Base-by-base conservation (phyloP, 495 filamentous ascomycete genomes). In the Neurospora sp. region DNA sequence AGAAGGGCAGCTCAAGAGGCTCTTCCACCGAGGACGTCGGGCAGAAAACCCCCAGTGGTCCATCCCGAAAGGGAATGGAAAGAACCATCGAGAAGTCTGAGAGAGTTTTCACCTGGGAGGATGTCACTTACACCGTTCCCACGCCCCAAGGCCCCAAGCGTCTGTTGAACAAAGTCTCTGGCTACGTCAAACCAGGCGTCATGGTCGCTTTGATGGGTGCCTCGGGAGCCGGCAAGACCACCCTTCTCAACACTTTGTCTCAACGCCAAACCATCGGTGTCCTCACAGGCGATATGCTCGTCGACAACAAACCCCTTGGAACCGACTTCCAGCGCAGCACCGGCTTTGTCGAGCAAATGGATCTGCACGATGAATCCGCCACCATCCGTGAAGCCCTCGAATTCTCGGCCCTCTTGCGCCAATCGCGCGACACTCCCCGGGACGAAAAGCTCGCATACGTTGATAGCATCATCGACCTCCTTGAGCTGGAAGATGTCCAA, bases 311-410 rank as follows among this genome's bases (percentile, higher is more conserved):
- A 39, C 82, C 87, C 0, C 85, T 94, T 0, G 89, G 87, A 0
- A 78, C 82, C 9, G 90, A 91, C 35, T 97, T 97, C 80, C 92
- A 94, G 77, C 87, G 94, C 27, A 87, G 87, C 22, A 95, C 93
- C 42, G 94, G 94, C 39, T 97, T 93, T 81, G 93, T 92, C 75
- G 89, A 96, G 79, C 94, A 97, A 80, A 92, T 92, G 83, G 94
- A 97, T 82, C 76, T 97, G 22, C 94, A 97, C 78, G 86, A 96
- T 39, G 85, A 89, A 59, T 94, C 92, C 0, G 87, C 91, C 3
- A 98, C 94, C 0, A 92, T 97, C n/a, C 88, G 94, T 16, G 94
- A 93, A 74, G 93, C 93, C 10, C 83, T 97, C 2, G 83, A 88
- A 27, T 97, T 97, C 76, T 92, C 89, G 31, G 94, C 94, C 20